phyloP scores from a whole-genome alignment of 257 asterid species.

The Avicennia marina region DNA sequence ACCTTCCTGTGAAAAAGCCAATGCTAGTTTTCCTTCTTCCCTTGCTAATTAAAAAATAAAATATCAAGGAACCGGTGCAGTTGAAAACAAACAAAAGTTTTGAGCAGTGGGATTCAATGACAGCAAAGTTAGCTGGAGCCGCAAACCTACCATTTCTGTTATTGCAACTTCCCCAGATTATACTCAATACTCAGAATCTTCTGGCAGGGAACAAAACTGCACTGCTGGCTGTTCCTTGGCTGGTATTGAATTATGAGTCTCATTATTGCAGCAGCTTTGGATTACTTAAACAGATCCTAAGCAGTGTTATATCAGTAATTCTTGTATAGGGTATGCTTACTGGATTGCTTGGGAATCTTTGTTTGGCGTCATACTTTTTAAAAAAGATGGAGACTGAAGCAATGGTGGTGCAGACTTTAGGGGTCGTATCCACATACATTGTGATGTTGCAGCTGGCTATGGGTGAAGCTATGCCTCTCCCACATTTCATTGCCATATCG shows the following conservation, averaged over 20 bases:
- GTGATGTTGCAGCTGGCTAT: conserved; percentile 87
- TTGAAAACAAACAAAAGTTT: conserved; percentile 33
- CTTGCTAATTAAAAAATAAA: conserved; percentile 11
- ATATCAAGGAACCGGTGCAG: conserved; percentile 44
- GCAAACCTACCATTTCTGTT: conserved; percentile 86
- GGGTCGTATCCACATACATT: conserved; percentile 70
- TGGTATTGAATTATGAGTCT: conserved; percentile 43
- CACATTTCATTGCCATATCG: conserved; percentile 73
- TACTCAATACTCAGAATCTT: conserved; percentile 89
- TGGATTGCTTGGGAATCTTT: conserved; percentile 92
- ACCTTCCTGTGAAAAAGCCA: not conserved
- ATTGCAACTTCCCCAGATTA: conserved; percentile 90
- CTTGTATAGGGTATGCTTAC: conserved; percentile 87
- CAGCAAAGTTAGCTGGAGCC: conserved; percentile 93
- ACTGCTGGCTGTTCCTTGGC: conserved; percentile 94
- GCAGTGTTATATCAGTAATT: conserved; percentile 2
- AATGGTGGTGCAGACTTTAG: conserved; percentile 76
- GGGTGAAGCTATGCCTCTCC: conserved; percentile 96
- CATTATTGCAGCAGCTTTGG: conserved; percentile 13
- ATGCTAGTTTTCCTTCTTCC: conserved; percentile 4
- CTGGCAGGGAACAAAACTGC: conserved; percentile 72
- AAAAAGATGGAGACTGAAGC: conserved; percentile 90
- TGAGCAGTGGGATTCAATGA: conserved; percentile 82
- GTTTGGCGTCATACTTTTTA: conserved; percentile 77
- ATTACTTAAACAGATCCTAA: not conserved